These are phyloP conservation scores for Capniomyces stellatus DNA, from an alignment of 371 early-diverging fungal species.

Conservation along the genomic window DNA sequence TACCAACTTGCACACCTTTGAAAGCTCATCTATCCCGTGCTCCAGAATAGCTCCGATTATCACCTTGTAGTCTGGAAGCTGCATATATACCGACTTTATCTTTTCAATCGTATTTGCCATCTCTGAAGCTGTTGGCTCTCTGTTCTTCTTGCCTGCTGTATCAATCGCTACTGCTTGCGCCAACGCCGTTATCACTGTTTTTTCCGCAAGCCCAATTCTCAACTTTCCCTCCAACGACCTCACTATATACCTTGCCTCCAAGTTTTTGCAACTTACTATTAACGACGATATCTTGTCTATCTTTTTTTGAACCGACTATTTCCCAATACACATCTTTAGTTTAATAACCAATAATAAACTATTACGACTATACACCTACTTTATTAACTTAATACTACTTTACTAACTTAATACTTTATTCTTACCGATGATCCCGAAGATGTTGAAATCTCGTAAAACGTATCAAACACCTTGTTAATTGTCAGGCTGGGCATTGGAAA, in stretches of 20 bases:
- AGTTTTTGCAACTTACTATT: constrained; percentile 62
- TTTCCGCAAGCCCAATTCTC: constrained; percentile 93
- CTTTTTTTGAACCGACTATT: constrained; percentile 35
- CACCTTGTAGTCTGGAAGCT: constrained; percentile 66
- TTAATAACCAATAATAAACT: no score
- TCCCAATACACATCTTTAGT: not conserved
- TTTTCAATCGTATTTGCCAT: constrained; percentile 51
- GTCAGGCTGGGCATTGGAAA: constrained; percentile 65
- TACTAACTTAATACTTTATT: not conserved
- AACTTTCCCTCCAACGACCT: constrained; percentile 90
- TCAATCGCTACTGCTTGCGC: constrained; percentile 36
- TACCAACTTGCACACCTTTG: constrained; percentile 60
- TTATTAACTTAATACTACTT: no score
- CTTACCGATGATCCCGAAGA: constrained; percentile 52
- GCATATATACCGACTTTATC: constrained; percentile 74
- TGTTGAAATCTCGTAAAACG: constrained; percentile 69
- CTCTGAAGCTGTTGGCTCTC: constrained; percentile 31
- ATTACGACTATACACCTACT: no score
- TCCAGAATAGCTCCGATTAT: constrained; percentile 73
- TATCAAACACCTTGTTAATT: constrained; percentile 64
- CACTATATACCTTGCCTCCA: constrained; percentile 86
- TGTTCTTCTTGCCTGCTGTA: not conserved
- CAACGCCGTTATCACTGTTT: constrained; percentile 76
- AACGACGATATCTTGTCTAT: constrained; percentile 66
- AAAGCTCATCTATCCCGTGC: constrained; percentile 44